Percentiles rank a stretch among this genome's conserved stretches.
Conservation (phyloP, 352 stramenopile genomes). For the Pythium sp. region DNA sequence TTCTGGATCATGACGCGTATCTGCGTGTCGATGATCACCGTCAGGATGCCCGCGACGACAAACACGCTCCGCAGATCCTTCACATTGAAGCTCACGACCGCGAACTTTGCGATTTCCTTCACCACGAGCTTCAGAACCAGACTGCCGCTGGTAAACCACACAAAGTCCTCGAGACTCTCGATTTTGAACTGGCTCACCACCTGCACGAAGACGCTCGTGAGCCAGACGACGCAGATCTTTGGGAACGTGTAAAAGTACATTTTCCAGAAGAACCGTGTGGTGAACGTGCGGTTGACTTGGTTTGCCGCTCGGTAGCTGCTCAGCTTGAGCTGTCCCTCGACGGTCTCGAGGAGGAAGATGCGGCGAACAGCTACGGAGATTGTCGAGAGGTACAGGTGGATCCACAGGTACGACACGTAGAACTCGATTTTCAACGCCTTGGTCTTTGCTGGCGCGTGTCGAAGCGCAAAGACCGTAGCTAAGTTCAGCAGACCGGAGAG, state of each 20-base stretch:
- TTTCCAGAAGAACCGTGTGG: neutral
- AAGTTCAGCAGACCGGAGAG: neutral
- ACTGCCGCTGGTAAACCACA: neutral
- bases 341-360: neutral
- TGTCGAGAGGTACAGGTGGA: neutral
- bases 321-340: neutral
- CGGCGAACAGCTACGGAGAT: neutral
- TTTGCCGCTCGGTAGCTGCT: neutral
- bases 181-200: no score
- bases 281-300: neutral
- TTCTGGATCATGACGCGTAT: conserved; percentile 15
- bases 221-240: neutral
- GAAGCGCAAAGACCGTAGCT: neutral
- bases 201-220: no score
- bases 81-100: conserved; percentile 5
- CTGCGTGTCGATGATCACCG: conserved; percentile 24
- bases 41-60: conserved; percentile 12
- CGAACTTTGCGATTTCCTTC: conserved; percentile 9
- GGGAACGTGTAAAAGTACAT: no score
- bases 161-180: no score
- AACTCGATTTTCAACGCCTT: neutral
- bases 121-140: conserved; percentile 5
- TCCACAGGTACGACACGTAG: neutral
- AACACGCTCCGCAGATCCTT: conserved; percentile 16
- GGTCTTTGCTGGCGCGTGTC: neutral